A percentile compares a stretch with the other conserved stretches of the same genome.
Evolutionary conservation across 371 early-diverging fungal genomes (phyloP).

Genomic region (Zychaea mexicana): DNA sequence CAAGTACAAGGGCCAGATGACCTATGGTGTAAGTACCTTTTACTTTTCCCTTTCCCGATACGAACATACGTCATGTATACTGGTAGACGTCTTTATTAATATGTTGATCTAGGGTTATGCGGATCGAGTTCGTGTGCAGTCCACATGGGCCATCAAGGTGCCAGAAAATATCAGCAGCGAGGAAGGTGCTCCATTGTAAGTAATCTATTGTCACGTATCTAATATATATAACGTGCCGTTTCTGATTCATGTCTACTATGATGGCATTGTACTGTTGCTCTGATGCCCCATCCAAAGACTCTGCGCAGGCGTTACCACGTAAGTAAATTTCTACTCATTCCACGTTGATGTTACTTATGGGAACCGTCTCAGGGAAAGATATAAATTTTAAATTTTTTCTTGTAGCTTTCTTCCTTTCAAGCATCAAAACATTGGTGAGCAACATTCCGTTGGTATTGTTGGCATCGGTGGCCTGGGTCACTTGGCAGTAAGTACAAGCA

Average conservation of each 20-base stretch:
- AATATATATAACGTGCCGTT: not conserved
- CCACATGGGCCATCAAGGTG: conserved; percentile 52
- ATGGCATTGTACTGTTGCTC: not conserved
- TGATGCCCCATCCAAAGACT: conserved; percentile 24
- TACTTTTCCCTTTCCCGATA: not conserved
- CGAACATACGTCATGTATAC: not conserved
- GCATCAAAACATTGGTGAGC: conserved; percentile 43
- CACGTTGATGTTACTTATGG: no score
- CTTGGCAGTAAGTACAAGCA: conserved; percentile 43
- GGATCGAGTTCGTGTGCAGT: conserved; percentile 43
- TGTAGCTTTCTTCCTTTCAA: conserved; percentile 54
- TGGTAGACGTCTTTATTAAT: not conserved
- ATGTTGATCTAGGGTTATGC: conserved; percentile 31
- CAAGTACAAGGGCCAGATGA: conserved; percentile 28
- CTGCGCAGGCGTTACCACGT: conserved; percentile 77
- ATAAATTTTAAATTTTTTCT: not conserved
- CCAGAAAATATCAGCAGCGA: conserved; percentile 49
- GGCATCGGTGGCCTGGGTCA: conserved; percentile 83
- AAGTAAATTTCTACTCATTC: not conserved
- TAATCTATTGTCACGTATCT: not conserved
- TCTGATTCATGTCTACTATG: not conserved
- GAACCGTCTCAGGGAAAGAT: no score
- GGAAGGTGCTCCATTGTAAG: conserved; percentile 49
- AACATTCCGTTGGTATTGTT: conserved; percentile 62
- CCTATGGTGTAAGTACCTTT: conserved; percentile 49